Conservation (phyloP, 2,329 filamentous ascomycete genomes). For the Aureobasidium sp. region DNA sequence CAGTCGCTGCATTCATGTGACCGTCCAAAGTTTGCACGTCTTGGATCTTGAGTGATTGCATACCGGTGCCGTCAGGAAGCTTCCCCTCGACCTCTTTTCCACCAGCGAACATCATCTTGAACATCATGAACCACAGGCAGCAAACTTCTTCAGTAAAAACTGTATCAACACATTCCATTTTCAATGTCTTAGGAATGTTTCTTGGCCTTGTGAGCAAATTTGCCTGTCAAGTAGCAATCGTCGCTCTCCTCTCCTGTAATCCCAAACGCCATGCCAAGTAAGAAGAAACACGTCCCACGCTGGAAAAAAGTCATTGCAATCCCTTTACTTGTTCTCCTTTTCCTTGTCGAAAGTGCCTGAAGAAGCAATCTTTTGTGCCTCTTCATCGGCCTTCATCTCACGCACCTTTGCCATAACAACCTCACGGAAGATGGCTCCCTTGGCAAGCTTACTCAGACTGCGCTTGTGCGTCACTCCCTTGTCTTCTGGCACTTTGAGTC, state of each 20-base stretch:
- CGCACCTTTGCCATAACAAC: slow-evolving; percentile 89
- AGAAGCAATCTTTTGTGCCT: slow-evolving; percentile 30
- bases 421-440: slow-evolving; percentile 78
- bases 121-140: background rate
- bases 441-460: slow-evolving; percentile 50
- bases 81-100: background rate
- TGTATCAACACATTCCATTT: background rate
- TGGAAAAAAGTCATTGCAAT: background rate
- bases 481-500: slow-evolving; percentile 18
- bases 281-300: background rate
- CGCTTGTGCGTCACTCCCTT: slow-evolving; percentile 34
- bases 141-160: background rate
- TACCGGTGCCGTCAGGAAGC: background rate
- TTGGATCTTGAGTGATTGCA: background rate
- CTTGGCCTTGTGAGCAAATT: background rate
- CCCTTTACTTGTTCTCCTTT: background rate
- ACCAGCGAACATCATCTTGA: background rate
- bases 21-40: background rate
- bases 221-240: background rate
- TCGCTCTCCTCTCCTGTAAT: background rate
- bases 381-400: slow-evolving; percentile 82
- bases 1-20: background rate
- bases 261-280: slow-evolving; percentile 4
- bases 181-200: background rate
- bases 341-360: background rate